A percentile compares a stretch with the other conserved stretches of the same genome.
Conservation (phyloP, 371 early-diverging fungal species). For the Batkoa obscura region DNA sequence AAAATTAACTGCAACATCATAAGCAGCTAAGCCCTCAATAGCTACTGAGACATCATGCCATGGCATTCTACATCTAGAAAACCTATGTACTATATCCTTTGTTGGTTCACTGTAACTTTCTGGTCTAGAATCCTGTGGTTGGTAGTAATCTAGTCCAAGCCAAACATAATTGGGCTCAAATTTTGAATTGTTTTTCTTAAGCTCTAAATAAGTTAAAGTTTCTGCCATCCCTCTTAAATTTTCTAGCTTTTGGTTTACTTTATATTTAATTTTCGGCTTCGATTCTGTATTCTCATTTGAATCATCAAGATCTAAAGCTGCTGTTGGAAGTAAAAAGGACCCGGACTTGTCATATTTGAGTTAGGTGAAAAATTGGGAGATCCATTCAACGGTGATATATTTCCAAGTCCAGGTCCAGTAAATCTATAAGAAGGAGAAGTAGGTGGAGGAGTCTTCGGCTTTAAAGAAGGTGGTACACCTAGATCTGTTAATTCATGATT, state of each 20-base stretch:
- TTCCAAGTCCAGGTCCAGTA: background rate
- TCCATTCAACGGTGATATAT: background rate
- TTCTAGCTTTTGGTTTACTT: background rate
- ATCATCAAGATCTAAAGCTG: too few relatives aligned
- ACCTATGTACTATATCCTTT: background rate
- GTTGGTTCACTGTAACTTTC: background rate
- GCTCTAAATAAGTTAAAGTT: background rate
- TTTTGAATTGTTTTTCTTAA: background rate
- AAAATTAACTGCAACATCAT: conserved; percentile 69
- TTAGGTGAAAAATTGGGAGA: background rate
- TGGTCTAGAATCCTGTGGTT: conserved; percentile 1
- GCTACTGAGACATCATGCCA: conserved; percentile 78
- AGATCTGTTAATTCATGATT: background rate
- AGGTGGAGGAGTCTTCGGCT: background rate
- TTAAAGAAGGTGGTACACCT: background rate
- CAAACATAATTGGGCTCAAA: background rate
- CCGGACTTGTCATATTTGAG: too few relatives aligned
- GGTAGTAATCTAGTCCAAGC: conserved; percentile 3
- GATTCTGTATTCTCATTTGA: too few relatives aligned
- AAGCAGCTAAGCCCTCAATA: conserved; percentile 34
- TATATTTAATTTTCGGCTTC: too few relatives aligned
- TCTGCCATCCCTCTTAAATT: background rate
- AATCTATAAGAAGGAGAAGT: background rate
- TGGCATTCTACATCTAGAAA: conserved; percentile 44
- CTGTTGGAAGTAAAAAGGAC: too few relatives aligned